A percentile compares a stretch with the other conserved stretches of the same genome.
phyloP scores from a whole-genome alignment of 73 alveolate species.

The Breviolum minutum region DNA sequence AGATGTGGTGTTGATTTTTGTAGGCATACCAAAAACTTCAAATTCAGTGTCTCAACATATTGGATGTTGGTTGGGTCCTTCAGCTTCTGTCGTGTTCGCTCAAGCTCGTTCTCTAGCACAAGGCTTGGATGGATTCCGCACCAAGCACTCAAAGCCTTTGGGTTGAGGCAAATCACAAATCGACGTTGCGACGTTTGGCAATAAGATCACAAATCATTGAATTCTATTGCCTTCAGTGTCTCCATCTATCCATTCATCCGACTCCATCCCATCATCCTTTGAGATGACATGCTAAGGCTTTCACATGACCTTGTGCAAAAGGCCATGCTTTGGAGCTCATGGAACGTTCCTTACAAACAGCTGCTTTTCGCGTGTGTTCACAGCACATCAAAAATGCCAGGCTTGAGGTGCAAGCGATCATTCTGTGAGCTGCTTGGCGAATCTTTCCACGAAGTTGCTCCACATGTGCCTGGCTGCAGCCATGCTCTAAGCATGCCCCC shows the following conservation, averaged over 20 bases:
- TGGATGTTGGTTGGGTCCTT: not conserved
- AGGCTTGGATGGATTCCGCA: slow-evolving; percentile 77
- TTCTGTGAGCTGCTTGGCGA: slow-evolving; percentile 52
- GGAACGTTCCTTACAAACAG: slow-evolving; percentile 32
- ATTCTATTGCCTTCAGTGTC: not conserved
- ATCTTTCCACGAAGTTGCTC: slow-evolving; percentile 74
- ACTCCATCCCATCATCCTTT: no score
- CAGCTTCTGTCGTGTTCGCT: slow-evolving; percentile 64
- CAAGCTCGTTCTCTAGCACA: slow-evolving; percentile 81
- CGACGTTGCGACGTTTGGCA: not conserved
- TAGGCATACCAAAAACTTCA: not conserved
- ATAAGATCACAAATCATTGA: not conserved
- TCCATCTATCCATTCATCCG: not conserved
- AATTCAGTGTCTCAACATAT: not conserved
- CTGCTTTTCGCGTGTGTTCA: not conserved
- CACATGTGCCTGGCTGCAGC: slow-evolving; percentile 66
- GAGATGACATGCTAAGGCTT: not conserved
- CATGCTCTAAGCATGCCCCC: not conserved
- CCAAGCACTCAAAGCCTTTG: slow-evolving; percentile 61
- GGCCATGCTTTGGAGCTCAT: slow-evolving; percentile 67
- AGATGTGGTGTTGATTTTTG: no score
- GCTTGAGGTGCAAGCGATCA: not conserved
- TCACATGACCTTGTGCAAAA: slow-evolving; percentile 52
- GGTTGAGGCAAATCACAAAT: not conserved
- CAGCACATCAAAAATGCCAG: not conserved